Evolutionary conservation across 345 rosid genomes (phyloP), one percentile per base, ranked within the genome.

Genomic region (Citrus australasica): DNA sequence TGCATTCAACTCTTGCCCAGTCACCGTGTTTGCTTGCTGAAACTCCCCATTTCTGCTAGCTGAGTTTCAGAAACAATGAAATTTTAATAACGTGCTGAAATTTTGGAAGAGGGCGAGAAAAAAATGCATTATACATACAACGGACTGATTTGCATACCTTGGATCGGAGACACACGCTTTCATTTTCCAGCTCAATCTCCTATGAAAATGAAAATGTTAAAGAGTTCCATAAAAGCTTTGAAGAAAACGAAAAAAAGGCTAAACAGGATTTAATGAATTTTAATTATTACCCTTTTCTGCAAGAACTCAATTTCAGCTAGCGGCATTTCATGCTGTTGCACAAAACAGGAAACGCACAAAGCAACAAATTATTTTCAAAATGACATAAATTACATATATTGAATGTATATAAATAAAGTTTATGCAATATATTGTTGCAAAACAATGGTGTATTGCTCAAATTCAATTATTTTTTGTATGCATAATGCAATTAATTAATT

Each of bases 181-280:
- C 99, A 74, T 90, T 92, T 73, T 96, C 99, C 82, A 94, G 86
- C 81, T 94, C 98, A 66, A 90, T 90, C 84, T 92, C 99, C 99
- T 94, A 75, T 21, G 33, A 6, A 32, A 48, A 4, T 46, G 24
- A 16, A 35, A 4, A 58, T 55, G 13, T 51, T 11, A 51, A 16
- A 35, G 17, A 7, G 4, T 1, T 51, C 17, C 10, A 9, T 4
- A 2, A 19, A 66, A 19, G 0, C 6, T 59, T 22, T 25, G 63
- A 56, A 35, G 14, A n/a, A 59, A 42, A 16, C 37, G 1, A 35
- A 5, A 35, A 35, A 60, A 35, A 35, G 21, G 28, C 16, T 42
- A 42, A 42, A 2, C 51, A 11, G 4, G 51, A 42, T 10, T 42
- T 42, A 42, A 42, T 42, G 4, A 71, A 35, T 25, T 61, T 13